Evolutionary conservation across 371 early-diverging fungal genomes (phyloP), one percentile per base, ranked within the genome.

Genomic region (Nematocida parisii): DNA sequence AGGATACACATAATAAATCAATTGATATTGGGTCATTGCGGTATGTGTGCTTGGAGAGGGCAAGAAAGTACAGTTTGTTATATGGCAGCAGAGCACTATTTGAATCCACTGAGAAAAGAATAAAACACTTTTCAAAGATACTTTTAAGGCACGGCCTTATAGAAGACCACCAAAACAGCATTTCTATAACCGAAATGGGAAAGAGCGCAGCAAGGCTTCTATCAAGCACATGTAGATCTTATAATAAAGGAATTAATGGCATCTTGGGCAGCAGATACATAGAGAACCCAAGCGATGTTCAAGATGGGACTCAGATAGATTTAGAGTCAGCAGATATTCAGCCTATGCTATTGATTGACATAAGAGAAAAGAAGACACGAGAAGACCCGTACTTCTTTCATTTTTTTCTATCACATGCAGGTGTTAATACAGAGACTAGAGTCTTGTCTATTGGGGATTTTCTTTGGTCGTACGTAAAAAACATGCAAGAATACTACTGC

Each of bases 401-500:
- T 42, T 47, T 52, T 11, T 60, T 67, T 45, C 82, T 86, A 45
- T 60, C 67, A 15, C 60, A 46, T 0, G 66, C 50, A 64, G 56
- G 58, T 5, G 64, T 87, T 5, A 24, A 44, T 6, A 7, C 52
- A 39, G 81, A 84, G 27, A 87, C 85, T 0, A 58, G 85, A 60
- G 56, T 60, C 57, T 70, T 87, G 13, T 70, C 62, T n/a, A 67
- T 85, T 22, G 85, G 86, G 15, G 87, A 87, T 61, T 87, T 87
- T 84, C 11, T 86, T 13, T 87, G 87, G 87, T 58, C 85, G 20
- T 61, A 71, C 45, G 39, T 70, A 11, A 57, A 58, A 18, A 60
- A 62, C 15, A 39, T 15, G 58, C 66, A 77, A 11, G 94, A 94
- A 68, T 84, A 93, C 18, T 91, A 93, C 13, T 85, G 94, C 24